phyloP scores from a whole-genome alignment of 2,329 filamentous ascomycete genomes.

The Fusarium anguioides region DNA sequence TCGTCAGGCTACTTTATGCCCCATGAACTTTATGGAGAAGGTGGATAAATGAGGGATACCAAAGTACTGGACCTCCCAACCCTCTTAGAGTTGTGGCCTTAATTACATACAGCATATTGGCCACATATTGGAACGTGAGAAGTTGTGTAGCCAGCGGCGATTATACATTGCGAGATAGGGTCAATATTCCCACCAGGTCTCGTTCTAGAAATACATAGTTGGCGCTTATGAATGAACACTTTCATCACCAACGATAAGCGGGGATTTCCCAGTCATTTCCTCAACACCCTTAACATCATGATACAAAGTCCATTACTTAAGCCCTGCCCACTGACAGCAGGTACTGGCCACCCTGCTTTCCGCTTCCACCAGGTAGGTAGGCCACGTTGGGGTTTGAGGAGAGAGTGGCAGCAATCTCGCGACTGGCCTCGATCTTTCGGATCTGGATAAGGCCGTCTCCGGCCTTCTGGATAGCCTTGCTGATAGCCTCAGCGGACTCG shows the following conservation, averaged over 20 bases:
- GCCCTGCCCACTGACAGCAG: conserved; percentile 64
- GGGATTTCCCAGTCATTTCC: conserved; percentile 48
- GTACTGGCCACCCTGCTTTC: conserved; percentile 69
- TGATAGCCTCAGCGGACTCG: conserved; percentile 95
- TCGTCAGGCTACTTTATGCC: too few species aligned
- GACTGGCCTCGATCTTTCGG: conserved; percentile 94
- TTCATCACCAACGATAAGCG: conserved; percentile 50
- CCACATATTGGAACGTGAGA: neutral
- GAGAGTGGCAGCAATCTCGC: conserved; percentile 92
- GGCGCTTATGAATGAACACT: conserved; percentile 41
- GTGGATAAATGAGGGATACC: neutral
- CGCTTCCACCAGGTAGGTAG: conserved; percentile 86
- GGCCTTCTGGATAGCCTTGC: conserved; percentile 89
- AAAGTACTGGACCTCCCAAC: neutral
- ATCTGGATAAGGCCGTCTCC: conserved; percentile 97
- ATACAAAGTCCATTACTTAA: conserved; percentile 36
- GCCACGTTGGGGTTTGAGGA: conserved; percentile 94
- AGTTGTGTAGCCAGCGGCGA: conserved; percentile 8
- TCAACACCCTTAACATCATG: conserved; percentile 30
- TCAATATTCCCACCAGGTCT: conserved; percentile 39
- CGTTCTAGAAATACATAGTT: conserved; percentile 53
- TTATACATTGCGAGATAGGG: conserved; percentile 42
- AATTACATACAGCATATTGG: neutral
- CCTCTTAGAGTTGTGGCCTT: too few species aligned
- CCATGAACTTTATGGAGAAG: too few species aligned